Base-by-base conservation (phyloP, 2,329 filamentous ascomycete species). In the Alternaria triticimaculans region DNA sequence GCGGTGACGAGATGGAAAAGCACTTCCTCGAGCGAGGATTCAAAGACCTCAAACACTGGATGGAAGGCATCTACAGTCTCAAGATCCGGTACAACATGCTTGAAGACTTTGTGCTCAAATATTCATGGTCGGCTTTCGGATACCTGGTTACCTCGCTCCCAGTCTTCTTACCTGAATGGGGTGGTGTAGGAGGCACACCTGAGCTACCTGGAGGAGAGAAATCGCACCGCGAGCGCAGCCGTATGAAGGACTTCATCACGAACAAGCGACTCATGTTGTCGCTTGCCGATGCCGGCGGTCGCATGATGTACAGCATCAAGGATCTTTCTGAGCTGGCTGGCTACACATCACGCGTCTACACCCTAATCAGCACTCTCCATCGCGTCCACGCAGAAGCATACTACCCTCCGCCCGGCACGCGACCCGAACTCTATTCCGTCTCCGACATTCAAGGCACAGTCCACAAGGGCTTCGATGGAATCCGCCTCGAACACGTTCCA, bases 291-390 rank as follows among this genome's bases (percentile, higher is more conserved):
- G 96, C 96, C 2, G 96, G 96, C 63, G 95, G 95, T 25, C 88
- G 96, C 50, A 97, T 99, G 93, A 99, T 99, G 96, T 99, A 99
- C 84, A 96, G 92, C 66, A 97, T 99, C 84, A 99, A 99, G 82
- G 96, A 99, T 76, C 88, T 99, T 37, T 94, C 94, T 2, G 96
- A 99, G 78, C 85, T 99, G 33, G 96, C 96, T 6, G 96, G 96
- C 21, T 96, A 98, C 82, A 99, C 96, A 0, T 97, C 93, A 62
- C 90, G 96, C 48, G 94, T 99, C 12, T 99, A 97, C 82, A 96
- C 94, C 11, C 86, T 99, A 44, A 96, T 99, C 75, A 95, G 94
- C 48, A 97, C 96, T 0, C 87, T 99, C 25, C 96, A 99, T 76
- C 90, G 96, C 30, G 94, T 96, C 2, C 94, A 99, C 75, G 94